Conservation (phyloP, 2,329 filamentous ascomycete genomes). For the Penicillium sp. region DNA sequence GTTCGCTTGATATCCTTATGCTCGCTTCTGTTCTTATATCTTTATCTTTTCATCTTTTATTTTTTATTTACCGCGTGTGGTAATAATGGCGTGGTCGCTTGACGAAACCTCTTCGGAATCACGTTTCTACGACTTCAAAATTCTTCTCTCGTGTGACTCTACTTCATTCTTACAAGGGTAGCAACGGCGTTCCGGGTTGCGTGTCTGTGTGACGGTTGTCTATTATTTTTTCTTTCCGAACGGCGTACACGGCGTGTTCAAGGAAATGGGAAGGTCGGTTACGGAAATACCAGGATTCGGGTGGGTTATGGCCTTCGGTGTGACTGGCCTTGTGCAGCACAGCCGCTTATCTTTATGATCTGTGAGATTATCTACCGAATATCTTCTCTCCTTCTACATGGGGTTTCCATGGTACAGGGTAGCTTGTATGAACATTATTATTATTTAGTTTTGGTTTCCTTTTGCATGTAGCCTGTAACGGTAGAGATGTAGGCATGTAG, state of each 20-base stretch:
- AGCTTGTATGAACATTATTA: constrained; percentile 25
- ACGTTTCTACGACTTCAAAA: constrained; percentile 27
- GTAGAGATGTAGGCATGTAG: too few relatives aligned
- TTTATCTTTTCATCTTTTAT: constrained; percentile 23
- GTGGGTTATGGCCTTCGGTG: constrained; percentile 6
- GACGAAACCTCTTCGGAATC: constrained; percentile 14
- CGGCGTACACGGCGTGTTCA: constrained; percentile 18
- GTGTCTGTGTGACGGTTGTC: constrained; percentile 12
- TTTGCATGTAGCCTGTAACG: too few relatives aligned
- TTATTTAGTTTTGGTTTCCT: not conserved
- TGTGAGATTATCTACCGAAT: constrained; percentile 17
- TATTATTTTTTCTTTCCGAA: constrained; percentile 11
- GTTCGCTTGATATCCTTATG: not conserved
- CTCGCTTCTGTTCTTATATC: not conserved
- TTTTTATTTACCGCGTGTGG: constrained; percentile 2
- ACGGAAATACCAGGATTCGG: constrained; percentile 22
- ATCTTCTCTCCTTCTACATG: constrained; percentile 18
- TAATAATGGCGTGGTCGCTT: constrained; percentile 15
- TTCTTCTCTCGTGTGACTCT: constrained; percentile 24
- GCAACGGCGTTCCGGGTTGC: constrained; percentile 21
- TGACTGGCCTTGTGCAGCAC: constrained; percentile 1
- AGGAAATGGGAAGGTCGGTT: constrained; percentile 13
- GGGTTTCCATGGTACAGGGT: constrained; percentile 10
- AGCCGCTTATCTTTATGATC: constrained; percentile 17
- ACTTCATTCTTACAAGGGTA: constrained; percentile 10